Base-by-base conservation (phyloP, 2,329 filamentous ascomycete genomes). In the Xylaria sp. region DNA sequence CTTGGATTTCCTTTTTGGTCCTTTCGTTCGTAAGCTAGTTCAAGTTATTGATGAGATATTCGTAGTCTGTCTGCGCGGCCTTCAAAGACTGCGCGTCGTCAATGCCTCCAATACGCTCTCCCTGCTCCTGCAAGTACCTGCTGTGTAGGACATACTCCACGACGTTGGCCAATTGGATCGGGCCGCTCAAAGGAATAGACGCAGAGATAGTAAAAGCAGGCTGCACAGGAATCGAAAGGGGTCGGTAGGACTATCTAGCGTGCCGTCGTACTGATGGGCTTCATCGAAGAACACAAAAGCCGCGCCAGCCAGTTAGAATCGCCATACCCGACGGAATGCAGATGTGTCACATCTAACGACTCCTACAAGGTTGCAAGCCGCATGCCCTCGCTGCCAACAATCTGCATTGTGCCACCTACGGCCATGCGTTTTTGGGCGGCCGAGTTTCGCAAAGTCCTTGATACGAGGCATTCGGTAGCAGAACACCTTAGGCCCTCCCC, bases 151-250 rank as follows among this genome's bases (percentile, higher is more conserved):
- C 6, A 44, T 44, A 6, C 2, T 44, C 1, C 1, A 44, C 5
- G 1, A 63, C 51, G 9, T 63, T 63, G 13, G 29, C 53, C 5
- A 58, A n/a, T 42, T 42, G 20, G 7, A 25, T 44, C 11, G 42
- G 53, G 7, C 53, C 53, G 17, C 44, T 44, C 9, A 64, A n/a
- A n/a, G 45, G 31, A 59, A 58, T 64, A 42, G 42, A 59, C 10
- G 53, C 61, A 27, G 42, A 64, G 27, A 64, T 33, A 7, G 42
- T 64, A 22, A 64, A 59, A 44, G 61, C 42, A 64, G 61, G 22
- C 22, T 59, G 22, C 61, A 44, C 33, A 59, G 20, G 3, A 64
- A 53, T 38, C 22, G 29, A 44, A 64, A 59, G 17, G 54, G 61
- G 25, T 59, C 53, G 61, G 61, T 64, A 2, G 25, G 44, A 22